Evolutionary conservation across 805 yeast species (phyloP).

Genomic region (Ogataea kodamae): DNA sequence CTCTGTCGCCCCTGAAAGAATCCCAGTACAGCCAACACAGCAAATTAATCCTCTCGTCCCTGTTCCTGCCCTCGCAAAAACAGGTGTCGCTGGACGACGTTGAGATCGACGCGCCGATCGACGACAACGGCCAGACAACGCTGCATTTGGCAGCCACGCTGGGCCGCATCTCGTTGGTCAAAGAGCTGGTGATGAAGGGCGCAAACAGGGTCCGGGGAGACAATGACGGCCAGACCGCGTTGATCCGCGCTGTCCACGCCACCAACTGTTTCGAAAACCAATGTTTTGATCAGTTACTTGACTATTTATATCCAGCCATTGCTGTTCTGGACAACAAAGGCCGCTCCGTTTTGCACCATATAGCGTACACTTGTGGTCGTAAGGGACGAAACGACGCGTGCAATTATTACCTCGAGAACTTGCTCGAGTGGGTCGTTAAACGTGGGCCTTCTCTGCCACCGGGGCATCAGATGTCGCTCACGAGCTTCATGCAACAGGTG

Average conservation of each 20-base stretch:
- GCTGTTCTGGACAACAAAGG: constrained; percentile 62
- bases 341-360: constrained; percentile 83
- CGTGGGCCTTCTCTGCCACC: constrained; percentile 43
- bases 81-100: constrained; percentile 38
- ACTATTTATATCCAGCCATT: constrained; percentile 71
- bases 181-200: constrained; percentile 61
- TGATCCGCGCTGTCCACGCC: constrained; percentile 78
- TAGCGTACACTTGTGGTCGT: constrained; percentile 75
- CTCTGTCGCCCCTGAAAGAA: constrained; percentile 45
- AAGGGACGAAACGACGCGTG: constrained; percentile 70
- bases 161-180: constrained; percentile 70
- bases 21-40: constrained; percentile 29
- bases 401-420: constrained; percentile 66
- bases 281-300: constrained; percentile 67
- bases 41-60: constrained; percentile 43
- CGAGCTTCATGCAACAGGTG: constrained; percentile 60
- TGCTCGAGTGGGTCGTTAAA: constrained; percentile 74
- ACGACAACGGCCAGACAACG: constrained; percentile 89
- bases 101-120: constrained; percentile 80
- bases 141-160: constrained; percentile 95
- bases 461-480: constrained; percentile 45
- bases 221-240: constrained; percentile 81
- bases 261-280: constrained; percentile 79
- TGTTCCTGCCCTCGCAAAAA: constrained; percentile 44
- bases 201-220: constrained; percentile 72